Evolutionary conservation across 352 stramenopile species (phyloP), one percentile per base, ranked within the genome.

Genomic region (Paralagenidium karlingii): DNA sequence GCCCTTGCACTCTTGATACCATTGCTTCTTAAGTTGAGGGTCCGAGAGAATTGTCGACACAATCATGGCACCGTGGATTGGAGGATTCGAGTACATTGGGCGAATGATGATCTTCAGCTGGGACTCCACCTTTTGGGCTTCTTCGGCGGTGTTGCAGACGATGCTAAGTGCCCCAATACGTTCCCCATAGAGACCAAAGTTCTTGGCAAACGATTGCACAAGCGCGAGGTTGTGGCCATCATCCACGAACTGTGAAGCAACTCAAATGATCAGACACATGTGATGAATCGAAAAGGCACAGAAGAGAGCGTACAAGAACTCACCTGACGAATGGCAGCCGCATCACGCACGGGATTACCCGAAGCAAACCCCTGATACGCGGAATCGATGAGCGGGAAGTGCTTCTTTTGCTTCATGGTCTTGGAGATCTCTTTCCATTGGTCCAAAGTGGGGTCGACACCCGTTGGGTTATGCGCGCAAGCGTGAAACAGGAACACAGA

Each of bases 121-220:
- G 48, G 86, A 98, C 51, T 92, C 68, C 21, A 98, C 82, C 43
- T 90, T 77, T 45, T 94, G 76, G 24, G 90, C 93, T 70, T 99
- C 96, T 21, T 99, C 96, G 29, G 82, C 64, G 58, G 84, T 68
- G 40, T 67, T 63, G 19, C 82, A 95, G 39, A 99, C 95, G 21
- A 98, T 76, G 25, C 82, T 97, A 37, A 99, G 69, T 21, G 94
- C 87, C 34, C 96, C 96, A 19, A 99, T 85, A 54, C 96, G 75
- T 60, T 99, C 93, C 41, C 96, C 96, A 69, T 99, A 99, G 9
- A 99, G 81, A 45, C 96, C 96, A 63, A 99, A 99, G 86, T 99
- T 99, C 77, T 99, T 99, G 30, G 95, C 96, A 66, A 98, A 99
- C 55, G 84, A 98, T 78, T 99, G 96, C 26, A 90, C 89, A 39